phyloP scores from a whole-genome alignment of 306 rosid genomes.

The Boehmeria nivea region DNA sequence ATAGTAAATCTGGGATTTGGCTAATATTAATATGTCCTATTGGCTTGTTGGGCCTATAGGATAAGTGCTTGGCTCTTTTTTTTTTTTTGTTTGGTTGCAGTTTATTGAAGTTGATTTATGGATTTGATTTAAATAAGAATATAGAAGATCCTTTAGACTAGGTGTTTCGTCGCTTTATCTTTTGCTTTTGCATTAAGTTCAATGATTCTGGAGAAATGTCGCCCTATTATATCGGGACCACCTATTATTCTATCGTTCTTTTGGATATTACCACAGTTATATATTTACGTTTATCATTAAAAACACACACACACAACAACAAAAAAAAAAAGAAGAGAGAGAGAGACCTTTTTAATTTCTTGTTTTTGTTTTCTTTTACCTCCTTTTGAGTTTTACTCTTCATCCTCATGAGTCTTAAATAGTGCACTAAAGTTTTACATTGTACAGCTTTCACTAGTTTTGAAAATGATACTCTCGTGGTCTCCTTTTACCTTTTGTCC shows the following conservation, averaged over 20 bases:
- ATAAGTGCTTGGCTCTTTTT: neutral
- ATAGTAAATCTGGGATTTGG: no score
- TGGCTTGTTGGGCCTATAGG: neutral
- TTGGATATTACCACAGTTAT: neutral
- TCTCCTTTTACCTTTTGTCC: neutral
- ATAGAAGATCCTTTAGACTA: constrained; percentile 17
- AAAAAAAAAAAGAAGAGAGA: constrained; percentile 11
- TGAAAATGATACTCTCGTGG: neutral
- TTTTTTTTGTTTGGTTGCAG: neutral
- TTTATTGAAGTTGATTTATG: constrained; percentile 17
- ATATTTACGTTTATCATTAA: no score
- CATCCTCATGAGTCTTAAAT: constrained; percentile 6
- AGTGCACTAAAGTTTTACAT: constrained; percentile 4
- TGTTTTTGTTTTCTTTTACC: constrained; percentile 11
- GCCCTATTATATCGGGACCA: constrained; percentile 7
- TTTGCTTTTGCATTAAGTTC: constrained; percentile 31
- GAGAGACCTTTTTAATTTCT: constrained; percentile 11
- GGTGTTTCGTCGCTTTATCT: constrained; percentile 27
- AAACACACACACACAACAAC: no score
- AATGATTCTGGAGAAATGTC: constrained; percentile 23
- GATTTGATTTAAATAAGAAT: constrained; percentile 12
- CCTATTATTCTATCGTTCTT: constrained; percentile 17
- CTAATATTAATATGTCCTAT: no score
- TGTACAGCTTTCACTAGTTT: constrained; percentile 8
- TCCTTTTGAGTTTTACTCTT: constrained; percentile 2